Percentiles rank a stretch among this genome's conserved stretches.
Evolutionary conservation across 495 filamentous ascomycete species (phyloP).

Genomic region (Cercophora scortea): DNA sequence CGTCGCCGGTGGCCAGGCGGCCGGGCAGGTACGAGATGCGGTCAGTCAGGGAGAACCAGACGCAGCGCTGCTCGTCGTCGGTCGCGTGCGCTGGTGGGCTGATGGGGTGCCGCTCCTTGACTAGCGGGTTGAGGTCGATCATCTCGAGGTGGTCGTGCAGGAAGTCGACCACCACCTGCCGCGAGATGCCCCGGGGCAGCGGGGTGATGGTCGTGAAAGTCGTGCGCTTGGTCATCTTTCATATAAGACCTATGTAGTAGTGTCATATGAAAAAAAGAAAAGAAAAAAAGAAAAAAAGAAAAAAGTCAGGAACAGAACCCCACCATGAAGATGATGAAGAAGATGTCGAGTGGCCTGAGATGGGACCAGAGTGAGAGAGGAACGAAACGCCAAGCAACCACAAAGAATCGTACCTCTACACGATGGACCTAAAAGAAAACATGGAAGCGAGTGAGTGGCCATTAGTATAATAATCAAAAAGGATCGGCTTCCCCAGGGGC

Average conservation of each 20-base stretch:
- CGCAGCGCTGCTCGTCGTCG: slow-evolving; percentile 57
- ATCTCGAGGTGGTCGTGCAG: slow-evolving; percentile 68
- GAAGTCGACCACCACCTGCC: slow-evolving; percentile 58
- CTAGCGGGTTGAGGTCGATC: slow-evolving; percentile 76
- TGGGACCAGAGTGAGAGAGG: too few relatives aligned
- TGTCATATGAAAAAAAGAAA: neutral
- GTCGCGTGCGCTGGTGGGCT: slow-evolving; percentile 52
- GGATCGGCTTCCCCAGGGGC: too few relatives aligned
- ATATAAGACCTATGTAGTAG: too few relatives aligned
- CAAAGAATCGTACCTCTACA: too few relatives aligned
- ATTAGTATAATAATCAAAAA: too few relatives aligned
- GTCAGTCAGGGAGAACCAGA: slow-evolving; percentile 68
- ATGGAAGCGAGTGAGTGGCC: too few relatives aligned
- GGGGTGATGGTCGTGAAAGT: slow-evolving; percentile 64
- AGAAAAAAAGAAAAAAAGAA: neutral
- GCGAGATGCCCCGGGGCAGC: slow-evolving; percentile 56
- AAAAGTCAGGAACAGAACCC: neutral
- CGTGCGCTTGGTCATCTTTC: slow-evolving; percentile 44
- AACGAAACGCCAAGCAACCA: too few relatives aligned
- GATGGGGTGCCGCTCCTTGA: slow-evolving; percentile 58
- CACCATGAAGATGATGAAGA: too few relatives aligned
- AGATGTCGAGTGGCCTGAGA: too few relatives aligned
- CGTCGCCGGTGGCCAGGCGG: slow-evolving; percentile 51
- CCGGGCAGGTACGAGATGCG: slow-evolving; percentile 67
- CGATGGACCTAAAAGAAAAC: too few relatives aligned